Percentiles rank a stretch among this genome's conserved stretches.
phyloP scores from a whole-genome alignment of 495 filamentous ascomycete genomes.

The Pyronema omphalodes region DNA sequence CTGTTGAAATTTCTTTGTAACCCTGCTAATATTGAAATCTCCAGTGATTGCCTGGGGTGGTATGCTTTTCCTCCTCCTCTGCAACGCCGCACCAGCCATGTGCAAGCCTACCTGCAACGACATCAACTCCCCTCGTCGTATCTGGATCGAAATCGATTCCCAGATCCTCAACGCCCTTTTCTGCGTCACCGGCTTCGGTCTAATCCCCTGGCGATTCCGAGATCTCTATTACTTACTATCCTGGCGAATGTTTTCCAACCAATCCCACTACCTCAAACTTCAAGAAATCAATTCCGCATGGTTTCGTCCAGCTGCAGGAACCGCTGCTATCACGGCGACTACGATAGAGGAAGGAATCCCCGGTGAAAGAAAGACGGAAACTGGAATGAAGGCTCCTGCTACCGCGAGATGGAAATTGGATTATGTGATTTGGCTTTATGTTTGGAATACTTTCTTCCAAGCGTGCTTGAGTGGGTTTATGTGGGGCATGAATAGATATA shows the following conservation, averaged over 20 bases:
- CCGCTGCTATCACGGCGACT: slow-evolving; percentile 24
- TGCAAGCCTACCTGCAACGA: slow-evolving; percentile 54
- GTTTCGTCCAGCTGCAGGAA: slow-evolving; percentile 38
- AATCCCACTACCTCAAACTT: slow-evolving; percentile 38
- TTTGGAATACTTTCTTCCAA: slow-evolving; percentile 62
- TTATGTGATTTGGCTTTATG: slow-evolving; percentile 56
- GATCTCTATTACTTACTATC: slow-evolving; percentile 51
- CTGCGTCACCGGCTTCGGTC: slow-evolving; percentile 70
- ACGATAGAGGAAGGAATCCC: background rate
- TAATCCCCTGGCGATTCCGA: slow-evolving; percentile 69
- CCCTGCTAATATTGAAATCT: background rate
- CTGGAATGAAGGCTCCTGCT: slow-evolving; percentile 43
- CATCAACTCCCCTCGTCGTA: slow-evolving; percentile 50
- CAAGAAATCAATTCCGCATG: slow-evolving; percentile 50
- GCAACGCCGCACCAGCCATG: slow-evolving; percentile 60
- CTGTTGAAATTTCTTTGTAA: too few relatives aligned
- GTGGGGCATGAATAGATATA: slow-evolving; percentile 56
- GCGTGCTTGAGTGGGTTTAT: slow-evolving; percentile 51
- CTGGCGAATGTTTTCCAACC: slow-evolving; percentile 38
- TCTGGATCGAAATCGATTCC: slow-evolving; percentile 72
- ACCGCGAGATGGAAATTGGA: slow-evolving; percentile 60
- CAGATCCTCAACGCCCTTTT: slow-evolving; percentile 74
- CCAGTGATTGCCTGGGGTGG: slow-evolving; percentile 75
- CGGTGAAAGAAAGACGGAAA: slow-evolving; percentile 25
- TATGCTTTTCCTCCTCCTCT: slow-evolving; percentile 73